These are phyloP conservation scores for Tylopilus rubrobrunneus DNA, from an alignment of 768 basidiomycete species.

Conservation along the genomic window DNA sequence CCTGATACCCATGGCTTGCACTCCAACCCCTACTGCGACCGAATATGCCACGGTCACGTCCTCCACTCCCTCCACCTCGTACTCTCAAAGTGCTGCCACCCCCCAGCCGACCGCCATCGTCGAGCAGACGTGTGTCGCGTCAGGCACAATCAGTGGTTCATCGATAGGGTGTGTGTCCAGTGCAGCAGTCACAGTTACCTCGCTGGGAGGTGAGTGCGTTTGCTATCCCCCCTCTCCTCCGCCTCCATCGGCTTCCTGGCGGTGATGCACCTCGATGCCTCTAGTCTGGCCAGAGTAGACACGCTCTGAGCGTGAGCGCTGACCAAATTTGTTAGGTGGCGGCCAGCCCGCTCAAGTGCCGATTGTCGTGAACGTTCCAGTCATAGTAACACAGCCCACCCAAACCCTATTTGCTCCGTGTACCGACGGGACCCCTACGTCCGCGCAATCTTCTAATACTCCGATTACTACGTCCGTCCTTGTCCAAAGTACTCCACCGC, in stretches of 20 bases:
- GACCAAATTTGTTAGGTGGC: constrained; percentile 23
- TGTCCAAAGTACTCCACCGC: constrained; percentile 29
- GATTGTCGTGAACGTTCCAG: constrained; percentile 34
- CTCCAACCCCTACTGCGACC: constrained; percentile 41
- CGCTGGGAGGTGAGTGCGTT: constrained; percentile 30
- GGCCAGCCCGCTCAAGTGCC: constrained; percentile 38
- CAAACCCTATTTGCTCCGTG: constrained; percentile 43
- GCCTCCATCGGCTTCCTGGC: constrained; percentile 2
- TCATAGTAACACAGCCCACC: constrained; percentile 29
- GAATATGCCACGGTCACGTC: constrained; percentile 36
- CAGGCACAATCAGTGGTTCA: constrained; percentile 22
- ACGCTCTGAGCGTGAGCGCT: constrained; percentile 2
- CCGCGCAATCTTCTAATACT: constrained; percentile 2
- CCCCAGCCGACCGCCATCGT: constrained; percentile 33
- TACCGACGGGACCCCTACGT: constrained; percentile 17
- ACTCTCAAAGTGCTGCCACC: constrained; percentile 32
- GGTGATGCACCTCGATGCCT: constrained; percentile 14
- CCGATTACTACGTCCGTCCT: constrained; percentile 25
- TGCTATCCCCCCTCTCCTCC: neutral
- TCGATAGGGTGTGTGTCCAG: constrained; percentile 29
- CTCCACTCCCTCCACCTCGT: constrained; percentile 34
- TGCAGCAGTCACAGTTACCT: constrained; percentile 16
- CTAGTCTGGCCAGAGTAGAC: neutral
- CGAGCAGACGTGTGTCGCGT: constrained; percentile 31
- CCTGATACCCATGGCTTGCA: constrained; percentile 33